Base-by-base conservation (phyloP, 306 rosid genomes). In the Cucumis sativus region DNA sequence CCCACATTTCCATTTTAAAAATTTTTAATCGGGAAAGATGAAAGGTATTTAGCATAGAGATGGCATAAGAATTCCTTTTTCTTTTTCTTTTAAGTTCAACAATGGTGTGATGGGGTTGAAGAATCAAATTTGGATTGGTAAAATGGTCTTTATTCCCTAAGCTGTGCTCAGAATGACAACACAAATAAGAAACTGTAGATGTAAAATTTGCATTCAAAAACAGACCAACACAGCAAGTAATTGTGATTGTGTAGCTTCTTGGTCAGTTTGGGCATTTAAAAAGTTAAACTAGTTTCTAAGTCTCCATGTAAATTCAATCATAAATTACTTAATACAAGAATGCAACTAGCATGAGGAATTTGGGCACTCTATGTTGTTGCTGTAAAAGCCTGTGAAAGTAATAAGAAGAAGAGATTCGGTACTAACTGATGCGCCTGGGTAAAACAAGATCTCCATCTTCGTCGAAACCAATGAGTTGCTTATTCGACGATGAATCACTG, bases 391-490 rank as follows among this genome's bases (percentile, higher is more conserved):
- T 15, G 67, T 33, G 1, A 18, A 21, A 69, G 58, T 35, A 39
- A 51, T 8, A 8, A 57, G 25, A 23, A n/a, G 18, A 39, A 12
- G 74, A 25, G 11, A 70, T 23, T 35, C 8, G 52, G 28, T 62
- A 80, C 80, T 83, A 79, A 94, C 95, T 9, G 60, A 51, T 79
- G 74, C 93, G 87, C 14, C 98, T 82, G 57, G 88, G 85, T 78
- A 94, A 86, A 88, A 89, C 82, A 80, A 94, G 95, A 83, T 92
- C 97, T 15, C 97, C 95, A 64, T 94, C 95, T 62, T 86, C 86
- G 30, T 92, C 97, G 21, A 83, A 75, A 58, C 79, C 58, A 49
- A 89, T 51, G 70, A 14, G 43, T 77, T 68, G 85, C 73, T 74
- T 64, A 41, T 28, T 3, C 10, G 77, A 76, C 81, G 64, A 67